Percentiles rank a stretch among this genome's conserved stretches.
These are phyloP conservation scores for Silene uniflora DNA, from an alignment of 148 eudicot genomes.

Conservation along the genomic window DNA sequence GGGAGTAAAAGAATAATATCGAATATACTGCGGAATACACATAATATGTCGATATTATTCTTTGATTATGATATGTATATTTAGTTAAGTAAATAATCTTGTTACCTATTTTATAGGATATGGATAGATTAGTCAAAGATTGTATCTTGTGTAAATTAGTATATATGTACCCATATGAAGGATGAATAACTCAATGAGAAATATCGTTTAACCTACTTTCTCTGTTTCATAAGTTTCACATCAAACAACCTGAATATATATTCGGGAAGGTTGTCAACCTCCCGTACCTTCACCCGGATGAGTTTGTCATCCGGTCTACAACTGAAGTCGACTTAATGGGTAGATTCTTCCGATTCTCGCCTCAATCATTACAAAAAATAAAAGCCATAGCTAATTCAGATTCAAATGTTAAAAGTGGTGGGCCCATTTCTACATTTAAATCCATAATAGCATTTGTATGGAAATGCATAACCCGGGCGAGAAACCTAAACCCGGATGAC, in stretches of 20 bases:
- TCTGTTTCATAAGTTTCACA: too few relatives aligned
- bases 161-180: too few relatives aligned
- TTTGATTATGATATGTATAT: too few relatives aligned
- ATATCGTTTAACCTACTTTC: too few relatives aligned
- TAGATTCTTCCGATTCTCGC: slow-evolving; percentile 17
- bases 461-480: slow-evolving; percentile 13
- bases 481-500: slow-evolving; percentile 24
- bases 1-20: too few relatives aligned
- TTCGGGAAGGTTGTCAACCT: neutral
- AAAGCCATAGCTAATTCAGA: slow-evolving; percentile 24
- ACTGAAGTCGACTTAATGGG: neutral
- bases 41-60: too few relatives aligned
- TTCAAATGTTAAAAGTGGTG: neutral
- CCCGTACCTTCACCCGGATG: neutral
- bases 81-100: too few relatives aligned
- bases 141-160: too few relatives aligned
- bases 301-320: neutral
- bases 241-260: neutral
- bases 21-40: too few relatives aligned
- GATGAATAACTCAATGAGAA: too few relatives aligned
- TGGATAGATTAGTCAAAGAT: too few relatives aligned
- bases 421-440: slow-evolving; percentile 18
- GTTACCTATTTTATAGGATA: too few relatives aligned
- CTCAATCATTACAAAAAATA: slow-evolving; percentile 3
- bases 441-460: slow-evolving; percentile 12